Evolutionary conservation across 1,284 basidiomycete species (phyloP).

Genomic region (Earliella scabrosa): DNA sequence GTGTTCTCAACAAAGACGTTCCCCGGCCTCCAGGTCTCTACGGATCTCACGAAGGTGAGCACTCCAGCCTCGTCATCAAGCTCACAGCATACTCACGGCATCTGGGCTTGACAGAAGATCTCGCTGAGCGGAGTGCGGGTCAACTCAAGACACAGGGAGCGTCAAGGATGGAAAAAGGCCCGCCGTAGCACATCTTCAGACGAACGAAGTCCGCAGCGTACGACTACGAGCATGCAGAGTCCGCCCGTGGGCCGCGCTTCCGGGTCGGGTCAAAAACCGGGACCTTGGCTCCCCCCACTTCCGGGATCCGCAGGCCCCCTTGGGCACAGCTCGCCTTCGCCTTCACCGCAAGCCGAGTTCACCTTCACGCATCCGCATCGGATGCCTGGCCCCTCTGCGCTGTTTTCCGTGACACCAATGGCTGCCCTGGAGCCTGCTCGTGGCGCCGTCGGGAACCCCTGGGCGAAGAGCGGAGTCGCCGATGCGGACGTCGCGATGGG

Average conservation of each 20-base stretch:
- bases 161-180: not conserved
- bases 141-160: slow-evolving; percentile 3
- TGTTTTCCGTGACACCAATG: no score
- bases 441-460: no score
- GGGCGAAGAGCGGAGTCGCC: no score
- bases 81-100: not conserved
- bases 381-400: no score
- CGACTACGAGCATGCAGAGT: no score
- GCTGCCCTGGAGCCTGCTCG: no score
- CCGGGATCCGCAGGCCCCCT: not conserved
- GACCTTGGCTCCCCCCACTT: not conserved
- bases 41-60: slow-evolving; percentile 71
- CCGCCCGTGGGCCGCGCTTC: not conserved
- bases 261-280: not conserved
- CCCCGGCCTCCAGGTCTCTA: slow-evolving; percentile 69
- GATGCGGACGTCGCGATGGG: no score
- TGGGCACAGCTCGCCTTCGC: no score
- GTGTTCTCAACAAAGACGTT: slow-evolving; percentile 81
- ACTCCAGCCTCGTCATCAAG: not conserved
- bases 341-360: no score
- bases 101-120: not conserved
- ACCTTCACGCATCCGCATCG: no score
- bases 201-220: not conserved
- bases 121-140: slow-evolving; percentile 2
- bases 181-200: not conserved